A percentile compares a stretch with the other conserved stretches of the same genome.
Conservation (phyloP, 495 filamentous ascomycete species). For the Aspergillus hancockii region DNA sequence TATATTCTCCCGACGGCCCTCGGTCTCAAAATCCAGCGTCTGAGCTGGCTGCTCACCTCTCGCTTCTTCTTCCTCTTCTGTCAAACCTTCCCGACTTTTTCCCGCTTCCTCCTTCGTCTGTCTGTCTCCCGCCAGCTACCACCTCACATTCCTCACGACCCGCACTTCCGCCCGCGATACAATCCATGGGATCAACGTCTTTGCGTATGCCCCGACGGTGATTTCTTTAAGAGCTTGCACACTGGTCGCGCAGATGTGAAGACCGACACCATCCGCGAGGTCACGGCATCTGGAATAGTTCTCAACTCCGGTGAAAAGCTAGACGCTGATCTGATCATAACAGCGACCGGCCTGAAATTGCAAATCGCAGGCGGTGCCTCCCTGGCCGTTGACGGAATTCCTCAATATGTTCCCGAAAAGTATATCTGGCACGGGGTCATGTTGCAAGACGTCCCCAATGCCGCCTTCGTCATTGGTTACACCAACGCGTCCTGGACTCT, state of each 20-base stretch:
- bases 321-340: slow-evolving; percentile 71
- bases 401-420: slow-evolving; percentile 45
- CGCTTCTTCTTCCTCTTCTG: slow-evolving; percentile 56
- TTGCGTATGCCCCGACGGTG: slow-evolving; percentile 68
- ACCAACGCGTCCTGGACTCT: slow-evolving; percentile 62
- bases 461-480: slow-evolving; percentile 57
- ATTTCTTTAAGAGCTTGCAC: slow-evolving; percentile 67
- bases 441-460: slow-evolving; percentile 61
- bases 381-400: slow-evolving; percentile 56
- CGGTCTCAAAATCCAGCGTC: slow-evolving; percentile 41
- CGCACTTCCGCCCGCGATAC: slow-evolving; percentile 73
- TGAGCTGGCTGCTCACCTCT: slow-evolving; percentile 46
- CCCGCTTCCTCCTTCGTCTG: slow-evolving; percentile 46
- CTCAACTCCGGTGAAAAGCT: slow-evolving; percentile 58
- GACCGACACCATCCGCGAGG: slow-evolving; percentile 66
- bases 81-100: slow-evolving; percentile 53
- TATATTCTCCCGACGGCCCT: slow-evolving; percentile 44
- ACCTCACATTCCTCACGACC: slow-evolving; percentile 52
- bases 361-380: slow-evolving; percentile 51
- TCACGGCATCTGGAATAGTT: slow-evolving; percentile 59
- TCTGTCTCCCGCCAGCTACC: slow-evolving; percentile 54
- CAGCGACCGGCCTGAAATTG: slow-evolving; percentile 70
- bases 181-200: slow-evolving; percentile 74
- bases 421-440: slow-evolving; percentile 61
- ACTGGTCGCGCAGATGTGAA: slow-evolving; percentile 59